These are phyloP conservation scores for Tolypocladium ovalisporum DNA, from an alignment of 2,329 filamentous ascomycete genomes.

Conservation along the genomic window DNA sequence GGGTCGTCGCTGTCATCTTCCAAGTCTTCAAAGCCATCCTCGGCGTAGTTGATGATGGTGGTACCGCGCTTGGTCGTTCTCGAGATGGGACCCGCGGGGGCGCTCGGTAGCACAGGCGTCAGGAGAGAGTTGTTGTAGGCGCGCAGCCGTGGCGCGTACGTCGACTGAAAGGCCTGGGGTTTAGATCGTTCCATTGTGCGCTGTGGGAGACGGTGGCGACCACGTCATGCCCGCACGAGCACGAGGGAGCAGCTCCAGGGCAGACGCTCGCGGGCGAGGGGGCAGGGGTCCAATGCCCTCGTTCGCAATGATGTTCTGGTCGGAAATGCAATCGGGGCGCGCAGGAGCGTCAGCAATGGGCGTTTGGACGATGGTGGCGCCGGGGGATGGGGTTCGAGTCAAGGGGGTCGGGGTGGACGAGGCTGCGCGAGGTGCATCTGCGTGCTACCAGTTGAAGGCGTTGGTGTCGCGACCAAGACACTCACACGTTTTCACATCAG, in stretches of 20 bases:
- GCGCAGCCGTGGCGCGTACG: constrained; percentile 82
- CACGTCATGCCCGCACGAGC: constrained; percentile 18
- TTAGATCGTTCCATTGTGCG: constrained; percentile 38
- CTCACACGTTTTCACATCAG: constrained; percentile 6
- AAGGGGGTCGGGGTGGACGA: neutral
- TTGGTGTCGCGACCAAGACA: constrained; percentile 7
- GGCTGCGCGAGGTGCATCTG: neutral
- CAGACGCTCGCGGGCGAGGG: neutral
- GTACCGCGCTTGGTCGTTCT: constrained; percentile 96
- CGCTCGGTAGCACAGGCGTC: constrained; percentile 67
- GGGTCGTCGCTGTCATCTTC: constrained; percentile 64
- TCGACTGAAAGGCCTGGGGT: constrained; percentile 82
- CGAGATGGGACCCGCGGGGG: constrained; percentile 53
- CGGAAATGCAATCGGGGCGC: neutral
- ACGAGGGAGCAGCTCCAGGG: neutral
- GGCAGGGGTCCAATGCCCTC: neutral
- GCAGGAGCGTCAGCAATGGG: neutral
- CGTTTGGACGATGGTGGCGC: neutral
- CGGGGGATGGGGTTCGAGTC: neutral
- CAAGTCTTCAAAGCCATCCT: constrained; percentile 82
- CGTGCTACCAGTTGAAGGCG: neutral
- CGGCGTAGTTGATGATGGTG: constrained; percentile 93
- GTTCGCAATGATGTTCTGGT: neutral
- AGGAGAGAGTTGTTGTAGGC: constrained; percentile 87
- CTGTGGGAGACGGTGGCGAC: constrained; percentile 10